Conservation (phyloP, 257 asterid species). For the Nicotiana undulata region DNA sequence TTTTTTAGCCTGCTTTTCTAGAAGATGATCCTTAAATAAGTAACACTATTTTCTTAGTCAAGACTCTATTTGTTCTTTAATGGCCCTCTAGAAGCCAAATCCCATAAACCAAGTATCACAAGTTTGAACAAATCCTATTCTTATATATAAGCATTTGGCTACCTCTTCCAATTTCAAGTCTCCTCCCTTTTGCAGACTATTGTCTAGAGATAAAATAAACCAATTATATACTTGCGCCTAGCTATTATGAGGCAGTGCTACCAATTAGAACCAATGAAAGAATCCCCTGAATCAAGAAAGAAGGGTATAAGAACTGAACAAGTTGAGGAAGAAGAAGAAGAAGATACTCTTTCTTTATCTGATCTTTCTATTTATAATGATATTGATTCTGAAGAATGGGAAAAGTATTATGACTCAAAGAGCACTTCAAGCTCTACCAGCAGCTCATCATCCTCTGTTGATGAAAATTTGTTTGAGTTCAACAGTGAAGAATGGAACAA, state of each 20-base stretch:
- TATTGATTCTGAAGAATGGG: not conserved
- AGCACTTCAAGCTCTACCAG: not conserved
- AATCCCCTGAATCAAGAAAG: not conserved
- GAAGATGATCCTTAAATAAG: not conserved
- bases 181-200: too few relatives aligned
- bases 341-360: not conserved
- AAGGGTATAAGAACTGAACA: not conserved
- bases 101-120: too few relatives aligned
- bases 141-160: not conserved
- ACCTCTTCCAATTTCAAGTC: not conserved
- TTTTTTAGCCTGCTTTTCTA: not conserved
- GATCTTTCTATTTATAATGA: not conserved
- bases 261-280: not conserved
- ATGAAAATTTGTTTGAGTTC: constrained; percentile 10
- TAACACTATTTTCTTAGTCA: not conserved
- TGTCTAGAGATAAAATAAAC: too few relatives aligned
- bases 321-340: not conserved
- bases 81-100: not conserved
- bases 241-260: too few relatives aligned
- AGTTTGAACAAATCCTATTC: not conserved
- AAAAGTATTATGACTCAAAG: not conserved
- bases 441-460: not conserved
- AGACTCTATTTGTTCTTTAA: not conserved
- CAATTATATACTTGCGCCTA: too few relatives aligned
- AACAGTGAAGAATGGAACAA: constrained; percentile 20